Evolutionary conservation across 2,329 filamentous ascomycete species (phyloP).

Genomic region (Ophiocordyceps camponoti-saundersi): DNA sequence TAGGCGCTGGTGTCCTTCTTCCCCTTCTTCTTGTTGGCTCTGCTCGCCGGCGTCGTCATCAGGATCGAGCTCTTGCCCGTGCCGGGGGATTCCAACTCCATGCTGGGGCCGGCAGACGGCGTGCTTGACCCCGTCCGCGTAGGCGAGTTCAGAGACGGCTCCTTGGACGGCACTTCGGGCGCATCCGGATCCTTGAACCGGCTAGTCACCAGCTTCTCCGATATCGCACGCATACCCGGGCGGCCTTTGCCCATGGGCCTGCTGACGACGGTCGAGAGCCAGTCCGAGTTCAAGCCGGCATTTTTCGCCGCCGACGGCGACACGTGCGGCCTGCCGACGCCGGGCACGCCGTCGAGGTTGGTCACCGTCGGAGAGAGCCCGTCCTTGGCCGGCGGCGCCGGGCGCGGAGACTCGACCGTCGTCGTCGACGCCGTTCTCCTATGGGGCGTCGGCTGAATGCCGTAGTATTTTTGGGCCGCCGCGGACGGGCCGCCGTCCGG

Average conservation of each 20-base stretch:
- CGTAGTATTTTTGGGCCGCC: slow-evolving; percentile 57
- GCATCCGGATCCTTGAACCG: slow-evolving; percentile 33
- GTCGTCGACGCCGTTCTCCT: slow-evolving; percentile 44
- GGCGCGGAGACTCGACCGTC: slow-evolving; percentile 36
- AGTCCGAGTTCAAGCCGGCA: slow-evolving; percentile 32
- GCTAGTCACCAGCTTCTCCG: slow-evolving; percentile 51
- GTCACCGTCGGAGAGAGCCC: slow-evolving; percentile 39
- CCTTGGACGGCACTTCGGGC: slow-evolving; percentile 30
- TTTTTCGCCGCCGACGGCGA: slow-evolving; percentile 26
- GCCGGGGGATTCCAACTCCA: slow-evolving; percentile 64
- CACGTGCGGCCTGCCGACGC: slow-evolving; percentile 17
- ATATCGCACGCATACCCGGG: slow-evolving; percentile 68
- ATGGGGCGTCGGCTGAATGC: slow-evolving; percentile 28
- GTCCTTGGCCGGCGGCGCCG: slow-evolving; percentile 35
- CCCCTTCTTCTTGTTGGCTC: slow-evolving; percentile 46
- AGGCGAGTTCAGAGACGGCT: slow-evolving; percentile 43
- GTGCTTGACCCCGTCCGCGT: slow-evolving; percentile 63
- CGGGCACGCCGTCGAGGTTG: slow-evolving; percentile 34
- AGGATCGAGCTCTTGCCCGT: slow-evolving; percentile 38
- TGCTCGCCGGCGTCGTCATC: slow-evolving; percentile 27
- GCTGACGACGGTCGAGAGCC: slow-evolving; percentile 33
- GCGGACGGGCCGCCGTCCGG: slow-evolving; percentile 43
- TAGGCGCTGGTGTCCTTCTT: slow-evolving; percentile 97
- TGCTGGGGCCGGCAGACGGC: slow-evolving; percentile 47
- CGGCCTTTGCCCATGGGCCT: slow-evolving; percentile 32